These are phyloP conservation scores for Naganishia cerealis DNA, from an alignment of 1,284 basidiomycete species.

Conservation along the genomic window DNA sequence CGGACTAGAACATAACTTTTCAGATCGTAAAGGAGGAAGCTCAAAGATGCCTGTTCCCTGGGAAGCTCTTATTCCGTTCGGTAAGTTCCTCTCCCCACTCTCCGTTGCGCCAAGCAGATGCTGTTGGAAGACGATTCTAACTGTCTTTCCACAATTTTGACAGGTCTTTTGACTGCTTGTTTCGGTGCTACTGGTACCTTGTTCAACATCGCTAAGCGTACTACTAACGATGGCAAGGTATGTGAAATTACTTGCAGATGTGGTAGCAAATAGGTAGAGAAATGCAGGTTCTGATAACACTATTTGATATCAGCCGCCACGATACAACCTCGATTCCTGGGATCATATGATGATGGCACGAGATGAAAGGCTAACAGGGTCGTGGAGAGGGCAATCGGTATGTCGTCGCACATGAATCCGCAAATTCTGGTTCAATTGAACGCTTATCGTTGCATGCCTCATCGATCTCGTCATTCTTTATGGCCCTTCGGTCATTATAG, in stretches of 20 bases:
- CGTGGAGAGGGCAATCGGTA: conserved; percentile 78
- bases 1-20: background rate
- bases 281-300: background rate
- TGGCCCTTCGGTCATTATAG: conserved; percentile 54
- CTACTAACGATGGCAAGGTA: conserved; percentile 87
- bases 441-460: background rate
- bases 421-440: background rate
- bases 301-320: conserved; percentile 63
- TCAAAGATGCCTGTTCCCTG: conserved; percentile 83
- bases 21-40: background rate
- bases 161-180: conserved; percentile 81
- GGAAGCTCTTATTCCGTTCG: conserved; percentile 91
- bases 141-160: background rate
- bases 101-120: background rate
- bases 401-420: conserved; percentile 44
- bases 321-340: conserved; percentile 82
- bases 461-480: background rate
- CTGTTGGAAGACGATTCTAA: background rate
- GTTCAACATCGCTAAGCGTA: conserved; percentile 70
- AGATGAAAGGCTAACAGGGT: conserved; percentile 84
- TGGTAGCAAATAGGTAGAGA: background rate
- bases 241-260: conserved; percentile 38
- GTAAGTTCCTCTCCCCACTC: conserved; percentile 55
- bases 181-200: conserved; percentile 85
- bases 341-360: conserved; percentile 93